Evolutionary conservation across 169 alveolate species (phyloP).

Genomic region (Babesia gibsoni): DNA sequence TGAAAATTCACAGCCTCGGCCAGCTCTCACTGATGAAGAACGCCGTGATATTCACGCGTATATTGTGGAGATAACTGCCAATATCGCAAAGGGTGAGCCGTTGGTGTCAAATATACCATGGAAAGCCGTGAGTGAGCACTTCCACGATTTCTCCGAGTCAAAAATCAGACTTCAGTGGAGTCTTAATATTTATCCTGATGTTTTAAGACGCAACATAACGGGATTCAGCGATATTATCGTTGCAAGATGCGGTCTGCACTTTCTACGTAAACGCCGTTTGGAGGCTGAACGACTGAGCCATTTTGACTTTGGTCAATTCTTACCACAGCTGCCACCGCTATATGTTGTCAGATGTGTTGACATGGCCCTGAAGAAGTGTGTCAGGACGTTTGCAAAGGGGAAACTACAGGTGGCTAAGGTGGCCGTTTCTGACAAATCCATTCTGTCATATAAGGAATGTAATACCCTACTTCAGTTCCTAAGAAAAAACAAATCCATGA

Average conservation of each 20-base stretch:
- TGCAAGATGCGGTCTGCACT: conserved; percentile 22
- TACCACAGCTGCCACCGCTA: conserved; percentile 50
- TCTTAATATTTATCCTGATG: conserved; percentile 9
- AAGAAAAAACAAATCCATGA: no score
- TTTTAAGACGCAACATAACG: not conserved
- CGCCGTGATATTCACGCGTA: conserved; percentile 16
- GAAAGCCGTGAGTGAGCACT: conserved; percentile 21
- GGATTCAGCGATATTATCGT: conserved; percentile 36
- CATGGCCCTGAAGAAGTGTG: conserved; percentile 2
- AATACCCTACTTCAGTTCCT: no score
- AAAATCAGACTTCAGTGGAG: conserved; percentile 34
- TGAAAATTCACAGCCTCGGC: not conserved
- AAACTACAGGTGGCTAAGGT: no score
- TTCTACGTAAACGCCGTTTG: conserved; percentile 1
- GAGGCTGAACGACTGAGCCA: conserved; percentile 17
- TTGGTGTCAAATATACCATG: conserved; percentile 50
- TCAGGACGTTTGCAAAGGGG: not conserved
- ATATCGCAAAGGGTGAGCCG: not conserved
- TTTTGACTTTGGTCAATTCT: conserved; percentile 30
- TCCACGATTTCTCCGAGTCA: conserved; percentile 26
- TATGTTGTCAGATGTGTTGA: conserved; percentile 20
- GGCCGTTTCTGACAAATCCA: no score
- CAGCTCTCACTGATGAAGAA: not conserved
- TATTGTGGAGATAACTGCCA: not conserved
- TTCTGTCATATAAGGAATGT: no score